Base-by-base conservation (phyloP, 495 filamentous ascomycete genomes). In the Paragyromitra xinjiangensis region DNA sequence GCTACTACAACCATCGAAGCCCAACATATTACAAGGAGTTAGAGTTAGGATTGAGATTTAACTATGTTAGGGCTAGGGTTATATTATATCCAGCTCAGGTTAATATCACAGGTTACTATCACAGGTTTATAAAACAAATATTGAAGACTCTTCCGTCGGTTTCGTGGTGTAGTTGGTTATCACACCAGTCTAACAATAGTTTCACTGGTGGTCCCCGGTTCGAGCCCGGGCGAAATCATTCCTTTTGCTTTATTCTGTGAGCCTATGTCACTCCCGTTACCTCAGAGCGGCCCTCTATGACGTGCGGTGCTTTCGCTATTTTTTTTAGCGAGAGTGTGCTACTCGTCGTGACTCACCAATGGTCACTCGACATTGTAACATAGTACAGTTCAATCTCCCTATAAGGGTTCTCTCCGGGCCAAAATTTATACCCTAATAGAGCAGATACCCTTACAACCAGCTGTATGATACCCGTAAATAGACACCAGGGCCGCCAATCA, bases 101-200 rank as follows among this genome's bases (percentile, higher is more conserved):
- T 34, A 34, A 34, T 9, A 2, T 22, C 29, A 12, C 9, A 0
- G 16, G 19, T 51, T 56, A 0, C 19, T 22, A 22, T 22, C 29
- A 12, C 3, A 0, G 16, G 19, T 51, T 56, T 11, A 61, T 61
- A 22, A 0, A 26, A 0, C 7, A 5, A 12, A 12, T 12, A 64
- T 6, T 24, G 6, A 22, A 11, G 2, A 1, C 11, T 24, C 26
- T 16, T 5, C 37, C 26, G 8, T 14, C 26, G 65, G 50, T 69
- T 69, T 56, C 65, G 65, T 69, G 65, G 65, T 69, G 65, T 69
- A 65, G 63, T 65, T 65, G 63, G 63, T 65, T 65, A 65, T 65
- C 63, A 65, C 63, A 65, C 64, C 45, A 67, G 64, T 67, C 45
- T 53, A 55, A 55, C 64, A 39, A 40, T 42, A 14, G 64, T 67